These are phyloP conservation scores for Clathrus columnatus DNA, from an alignment of 768 basidiomycete genomes.

Conservation along the genomic window DNA sequence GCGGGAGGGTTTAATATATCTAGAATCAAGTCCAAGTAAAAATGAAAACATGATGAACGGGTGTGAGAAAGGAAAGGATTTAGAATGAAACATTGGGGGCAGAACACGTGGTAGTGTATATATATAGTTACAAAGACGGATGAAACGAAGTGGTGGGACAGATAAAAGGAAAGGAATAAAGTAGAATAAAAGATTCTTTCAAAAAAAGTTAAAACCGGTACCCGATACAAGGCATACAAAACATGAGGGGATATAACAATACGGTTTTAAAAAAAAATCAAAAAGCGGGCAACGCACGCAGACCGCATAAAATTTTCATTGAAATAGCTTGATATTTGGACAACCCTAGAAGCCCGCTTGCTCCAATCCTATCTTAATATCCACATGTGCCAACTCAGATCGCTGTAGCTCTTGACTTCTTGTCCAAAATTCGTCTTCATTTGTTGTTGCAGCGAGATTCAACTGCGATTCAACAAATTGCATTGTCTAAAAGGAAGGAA, in stretches of 20 bases:
- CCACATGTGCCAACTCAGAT: conserved; percentile 49
- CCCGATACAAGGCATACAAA: neutral
- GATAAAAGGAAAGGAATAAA: neutral
- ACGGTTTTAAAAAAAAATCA: conserved; percentile 9
- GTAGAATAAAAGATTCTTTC: neutral
- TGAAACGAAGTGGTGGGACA: neutral
- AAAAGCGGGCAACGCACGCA: conserved; percentile 3
- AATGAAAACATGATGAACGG: no score
- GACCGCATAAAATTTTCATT: neutral
- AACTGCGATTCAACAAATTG: conserved; percentile 42
- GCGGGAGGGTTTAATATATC: no score
- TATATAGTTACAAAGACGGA: no score
- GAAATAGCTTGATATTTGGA: neutral
- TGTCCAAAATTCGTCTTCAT: conserved; percentile 46
- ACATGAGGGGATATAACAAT: neutral
- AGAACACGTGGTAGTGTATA: no score
- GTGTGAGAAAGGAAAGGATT: no score
- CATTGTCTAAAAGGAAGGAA: conserved; percentile 21
- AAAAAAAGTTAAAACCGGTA: neutral
- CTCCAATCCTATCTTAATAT: conserved; percentile 60
- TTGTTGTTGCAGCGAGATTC: conserved; percentile 29
- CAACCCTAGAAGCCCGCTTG: conserved; percentile 51
- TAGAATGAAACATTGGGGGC: no score
- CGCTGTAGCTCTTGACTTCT: conserved; percentile 54
- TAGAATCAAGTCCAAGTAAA: no score